These are phyloP conservation scores for Colletotrichum higginsianum DNA, from an alignment of 2,329 filamentous ascomycete genomes.

Conservation along the genomic window DNA sequence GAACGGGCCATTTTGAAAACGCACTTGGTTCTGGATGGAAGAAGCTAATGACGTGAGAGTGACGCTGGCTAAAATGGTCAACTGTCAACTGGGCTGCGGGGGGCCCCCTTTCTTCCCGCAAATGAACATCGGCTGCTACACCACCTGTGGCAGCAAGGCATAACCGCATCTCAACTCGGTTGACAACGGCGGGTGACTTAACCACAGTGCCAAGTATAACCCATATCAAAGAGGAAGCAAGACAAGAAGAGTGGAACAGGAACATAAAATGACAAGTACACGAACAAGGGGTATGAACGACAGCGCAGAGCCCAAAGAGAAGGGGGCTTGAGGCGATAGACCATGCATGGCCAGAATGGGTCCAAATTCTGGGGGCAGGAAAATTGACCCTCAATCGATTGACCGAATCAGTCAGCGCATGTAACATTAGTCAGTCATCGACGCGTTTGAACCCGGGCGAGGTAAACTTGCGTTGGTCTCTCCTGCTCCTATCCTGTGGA, in stretches of 20 bases:
- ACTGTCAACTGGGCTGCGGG: not conserved
- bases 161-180: not conserved
- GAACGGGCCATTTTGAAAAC: not conserved
- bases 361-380: not conserved
- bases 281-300: slow-evolving; percentile 3
- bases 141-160: not conserved
- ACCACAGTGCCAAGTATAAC: not conserved
- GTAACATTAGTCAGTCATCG: not conserved
- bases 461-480: not conserved
- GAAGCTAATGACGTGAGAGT: slow-evolving; percentile 29
- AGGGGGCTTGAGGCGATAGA: not conserved
- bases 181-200: not conserved
- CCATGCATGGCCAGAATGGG: not conserved
- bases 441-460: not conserved
- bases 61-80: not conserved
- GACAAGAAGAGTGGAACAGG: not conserved
- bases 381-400: not conserved
- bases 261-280: not conserved
- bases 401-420: not conserved
- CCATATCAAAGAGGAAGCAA: not conserved
- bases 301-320: not conserved
- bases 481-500: not conserved
- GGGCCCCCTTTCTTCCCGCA: not conserved
- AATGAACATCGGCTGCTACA: not conserved
- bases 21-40: not conserved